These are phyloP conservation scores for Pontederia crassipes DNA, from an alignment of 176 grass and related monocot genomes.

Conservation along the genomic window DNA sequence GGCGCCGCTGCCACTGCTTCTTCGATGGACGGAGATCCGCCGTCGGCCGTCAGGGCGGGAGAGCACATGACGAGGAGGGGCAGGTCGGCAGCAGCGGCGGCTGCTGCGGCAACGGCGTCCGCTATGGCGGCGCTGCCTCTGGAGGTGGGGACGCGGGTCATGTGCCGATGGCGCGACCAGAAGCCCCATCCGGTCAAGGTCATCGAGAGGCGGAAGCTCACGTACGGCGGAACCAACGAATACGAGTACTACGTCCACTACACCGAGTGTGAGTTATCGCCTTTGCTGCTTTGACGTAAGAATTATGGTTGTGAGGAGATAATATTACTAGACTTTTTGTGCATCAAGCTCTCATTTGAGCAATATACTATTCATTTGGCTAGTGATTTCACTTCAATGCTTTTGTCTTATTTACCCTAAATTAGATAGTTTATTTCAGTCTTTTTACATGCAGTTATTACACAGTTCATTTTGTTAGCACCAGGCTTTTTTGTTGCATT, in stretches of 20 bases:
- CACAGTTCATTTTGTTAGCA: no score
- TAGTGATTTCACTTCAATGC: no score
- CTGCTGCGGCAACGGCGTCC: no score
- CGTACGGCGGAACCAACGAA: slow-evolving; percentile 30
- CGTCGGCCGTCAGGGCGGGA: slow-evolving; percentile 18
- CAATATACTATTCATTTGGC: no score
- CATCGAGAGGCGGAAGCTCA: slow-evolving; percentile 82
- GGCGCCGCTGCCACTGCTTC: slow-evolving; percentile 19
- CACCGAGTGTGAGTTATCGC: slow-evolving; percentile 68
- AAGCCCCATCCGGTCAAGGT: slow-evolving; percentile 98
- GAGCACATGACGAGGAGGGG: slow-evolving; percentile 24
- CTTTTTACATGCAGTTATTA: no score
- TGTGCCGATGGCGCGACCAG: slow-evolving; percentile 97
- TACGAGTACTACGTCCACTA: slow-evolving; percentile 99
- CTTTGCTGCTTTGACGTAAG: not conserved
- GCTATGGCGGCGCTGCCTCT: slow-evolving; percentile 36
- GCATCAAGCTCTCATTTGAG: no score
- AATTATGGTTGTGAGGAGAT: slow-evolving; percentile 9
- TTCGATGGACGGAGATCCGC: not conserved
- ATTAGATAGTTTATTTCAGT: no score
- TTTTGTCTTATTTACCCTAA: no score
- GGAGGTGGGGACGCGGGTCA: slow-evolving; percentile 92
- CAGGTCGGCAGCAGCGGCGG: slow-evolving; percentile 20
- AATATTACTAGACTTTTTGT: no score
- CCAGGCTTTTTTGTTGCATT: no score